phyloP scores from a whole-genome alignment of 441 rosid species.

The Adansonia madagascariensis region DNA sequence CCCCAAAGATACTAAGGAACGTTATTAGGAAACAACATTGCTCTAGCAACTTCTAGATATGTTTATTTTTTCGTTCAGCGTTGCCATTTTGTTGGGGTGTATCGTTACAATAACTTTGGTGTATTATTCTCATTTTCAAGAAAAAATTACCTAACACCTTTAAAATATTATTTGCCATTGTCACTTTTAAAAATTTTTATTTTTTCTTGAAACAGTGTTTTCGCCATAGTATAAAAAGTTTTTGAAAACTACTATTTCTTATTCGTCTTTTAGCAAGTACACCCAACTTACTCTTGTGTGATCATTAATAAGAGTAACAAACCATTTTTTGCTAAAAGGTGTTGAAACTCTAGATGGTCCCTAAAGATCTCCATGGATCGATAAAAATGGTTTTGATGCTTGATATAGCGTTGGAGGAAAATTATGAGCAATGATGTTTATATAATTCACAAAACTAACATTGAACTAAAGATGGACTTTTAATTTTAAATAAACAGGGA shows the following conservation, averaged over 20 bases:
- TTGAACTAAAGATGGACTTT: background rate
- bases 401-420: background rate
- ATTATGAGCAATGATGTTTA: background rate
- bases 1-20: background rate
- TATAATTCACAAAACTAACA: background rate
- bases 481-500: background rate
- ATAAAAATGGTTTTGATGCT: background rate
- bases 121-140: background rate
- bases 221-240: background rate
- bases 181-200: background rate
- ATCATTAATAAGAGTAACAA: background rate
- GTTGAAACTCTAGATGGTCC: background rate
- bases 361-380: background rate
- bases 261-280: background rate
- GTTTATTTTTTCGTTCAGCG: background rate
- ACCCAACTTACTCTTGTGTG: background rate
- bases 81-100: background rate
- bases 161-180: background rate
- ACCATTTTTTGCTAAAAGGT: too few species aligned
- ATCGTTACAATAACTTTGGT: background rate
- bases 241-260: background rate
- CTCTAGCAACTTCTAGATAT: background rate
- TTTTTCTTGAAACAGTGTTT: background rate
- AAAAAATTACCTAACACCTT: background rate
- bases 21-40: background rate